Evolutionary conservation across 2,329 filamentous ascomycete genomes (phyloP), one percentile per base, ranked within the genome.

Genomic region (Cylindrodendrum hubeiense): DNA sequence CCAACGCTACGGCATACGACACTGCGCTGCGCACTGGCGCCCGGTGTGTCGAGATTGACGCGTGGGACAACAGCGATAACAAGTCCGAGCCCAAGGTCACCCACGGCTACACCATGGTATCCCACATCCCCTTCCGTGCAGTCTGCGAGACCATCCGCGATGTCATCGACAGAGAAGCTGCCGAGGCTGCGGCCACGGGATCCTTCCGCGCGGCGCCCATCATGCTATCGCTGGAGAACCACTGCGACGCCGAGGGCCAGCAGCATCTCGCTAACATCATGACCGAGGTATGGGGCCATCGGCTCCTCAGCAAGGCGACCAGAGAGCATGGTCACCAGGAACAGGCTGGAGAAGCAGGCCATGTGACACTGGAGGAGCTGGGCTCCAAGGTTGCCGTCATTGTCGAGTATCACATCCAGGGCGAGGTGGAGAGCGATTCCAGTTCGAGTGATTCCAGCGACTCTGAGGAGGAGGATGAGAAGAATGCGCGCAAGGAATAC

Each of bases 31-130:
- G 79, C 30, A 87, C 89, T 0, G 91, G 90, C 2, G 89, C 89
- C 2, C 83, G 91, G 7, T 93, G 91, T 71, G 90, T 93, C 39
- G 91, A 93, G 78, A 93, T 93, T 58, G 90, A 93, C 73, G 91
- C 89, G 2, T 93, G 90, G 91, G 90, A 93, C 71, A 84, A 90
- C 51, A 81, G 85, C 39, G 85, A 89, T 9, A 77, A 91, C 70
- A 79, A 79, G 41, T 83, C 88, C 10, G 90, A 92, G 75, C 90
- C 90, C 4, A 92, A 91, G 74, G 90, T 92, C 56, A 92, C 90
- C 0, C 90, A 92, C 73, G 90, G 90, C 1, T 92, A 88, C 75
- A 92, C 90, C 0, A 80, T 92, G 2, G 89, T 91, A 4, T 91
- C 89, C 9, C 81, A 91, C 71, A 88, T 92, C 24, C 81, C 86